Percentiles rank a stretch among this genome's conserved stretches.
phyloP scores from a whole-genome alignment of 108 stramenopile species.

The Skeletonema grethae region DNA sequence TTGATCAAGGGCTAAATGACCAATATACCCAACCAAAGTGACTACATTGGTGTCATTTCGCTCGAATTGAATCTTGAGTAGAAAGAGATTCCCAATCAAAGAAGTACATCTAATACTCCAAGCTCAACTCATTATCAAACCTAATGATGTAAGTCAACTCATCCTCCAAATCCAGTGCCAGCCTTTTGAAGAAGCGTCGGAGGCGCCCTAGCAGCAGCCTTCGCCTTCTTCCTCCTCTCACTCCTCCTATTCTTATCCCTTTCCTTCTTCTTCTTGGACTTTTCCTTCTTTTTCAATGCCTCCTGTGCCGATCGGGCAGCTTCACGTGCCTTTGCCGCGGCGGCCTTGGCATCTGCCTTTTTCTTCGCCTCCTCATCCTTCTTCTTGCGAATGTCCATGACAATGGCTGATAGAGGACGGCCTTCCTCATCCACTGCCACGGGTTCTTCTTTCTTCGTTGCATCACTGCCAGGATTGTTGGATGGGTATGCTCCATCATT shows the following conservation, averaged over 20 bases:
- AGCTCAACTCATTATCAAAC: slow-evolving; percentile 9
- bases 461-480: neutral
- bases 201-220: slow-evolving; percentile 4
- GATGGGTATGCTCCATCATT: slow-evolving; percentile 14
- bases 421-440: slow-evolving; percentile 45
- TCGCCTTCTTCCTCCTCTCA: slow-evolving; percentile 12
- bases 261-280: slow-evolving; percentile 23
- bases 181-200: slow-evolving; percentile 40
- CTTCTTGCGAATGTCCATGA: slow-evolving; percentile 34
- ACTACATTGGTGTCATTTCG: neutral
- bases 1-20: neutral
- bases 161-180: slow-evolving; percentile 17
- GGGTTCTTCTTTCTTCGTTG: slow-evolving; percentile 8
- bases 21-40: no score
- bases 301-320: slow-evolving; percentile 30
- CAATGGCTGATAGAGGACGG: slow-evolving; percentile 41
- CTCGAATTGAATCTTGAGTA: neutral
- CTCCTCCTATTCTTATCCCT: slow-evolving; percentile 14
- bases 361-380: slow-evolving; percentile 29
- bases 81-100: slow-evolving; percentile 1
- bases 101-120: neutral
- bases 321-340: slow-evolving; percentile 32
- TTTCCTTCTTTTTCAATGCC: slow-evolving; percentile 9
- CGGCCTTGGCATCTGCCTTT: slow-evolving; percentile 37
- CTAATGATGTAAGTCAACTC: slow-evolving; percentile 4